A percentile compares a stretch with the other conserved stretches of the same genome.
These are phyloP conservation scores for Moniliella sp. DNA, from an alignment of 1,284 basidiomycete genomes.

Conservation along the genomic window DNA sequence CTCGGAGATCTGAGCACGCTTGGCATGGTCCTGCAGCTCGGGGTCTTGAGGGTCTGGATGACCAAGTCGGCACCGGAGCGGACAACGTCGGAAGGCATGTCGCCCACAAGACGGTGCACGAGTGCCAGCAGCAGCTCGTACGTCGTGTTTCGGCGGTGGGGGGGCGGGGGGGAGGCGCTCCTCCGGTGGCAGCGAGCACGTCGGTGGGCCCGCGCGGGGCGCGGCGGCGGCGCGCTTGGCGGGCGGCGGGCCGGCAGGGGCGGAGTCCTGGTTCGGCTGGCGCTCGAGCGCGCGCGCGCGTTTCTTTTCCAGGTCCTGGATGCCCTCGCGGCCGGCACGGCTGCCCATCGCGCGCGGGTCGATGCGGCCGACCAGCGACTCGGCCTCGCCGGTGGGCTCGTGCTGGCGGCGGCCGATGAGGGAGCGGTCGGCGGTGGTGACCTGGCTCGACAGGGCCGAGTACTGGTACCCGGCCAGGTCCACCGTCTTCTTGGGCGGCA, in stretches of 20 bases:
- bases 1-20: slow-evolving; percentile 64
- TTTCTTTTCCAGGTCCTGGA: slow-evolving; percentile 86
- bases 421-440: slow-evolving; percentile 22
- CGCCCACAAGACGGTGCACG: slow-evolving; percentile 49
- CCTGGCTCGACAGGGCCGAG: slow-evolving; percentile 27
- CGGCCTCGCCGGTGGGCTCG: slow-evolving; percentile 86
- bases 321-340: slow-evolving; percentile 56
- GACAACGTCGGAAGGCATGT: slow-evolving; percentile 84
- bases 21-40: slow-evolving; percentile 80
- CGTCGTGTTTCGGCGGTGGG: slow-evolving; percentile 78
- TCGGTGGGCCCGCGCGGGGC: slow-evolving; percentile 44
- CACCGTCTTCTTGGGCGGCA: slow-evolving; percentile 27
- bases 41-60: slow-evolving; percentile 77
- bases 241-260: slow-evolving; percentile 49
- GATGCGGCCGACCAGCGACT: slow-evolving; percentile 73
- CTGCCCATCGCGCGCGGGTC: slow-evolving; percentile 82
- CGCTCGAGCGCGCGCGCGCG: slow-evolving; percentile 38
- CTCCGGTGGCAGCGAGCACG: slow-evolving; percentile 36
- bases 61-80: slow-evolving; percentile 78
- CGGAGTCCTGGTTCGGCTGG: slow-evolving; percentile 6
- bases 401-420: slow-evolving; percentile 12
- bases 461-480: slow-evolving; percentile 32
- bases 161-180: slow-evolving; percentile 76
- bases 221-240: slow-evolving; percentile 36
- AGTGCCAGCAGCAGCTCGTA: slow-evolving; percentile 75